phyloP scores from a whole-genome alignment of 768 basidiomycete genomes.

The Leucogyrophana mollusca region DNA sequence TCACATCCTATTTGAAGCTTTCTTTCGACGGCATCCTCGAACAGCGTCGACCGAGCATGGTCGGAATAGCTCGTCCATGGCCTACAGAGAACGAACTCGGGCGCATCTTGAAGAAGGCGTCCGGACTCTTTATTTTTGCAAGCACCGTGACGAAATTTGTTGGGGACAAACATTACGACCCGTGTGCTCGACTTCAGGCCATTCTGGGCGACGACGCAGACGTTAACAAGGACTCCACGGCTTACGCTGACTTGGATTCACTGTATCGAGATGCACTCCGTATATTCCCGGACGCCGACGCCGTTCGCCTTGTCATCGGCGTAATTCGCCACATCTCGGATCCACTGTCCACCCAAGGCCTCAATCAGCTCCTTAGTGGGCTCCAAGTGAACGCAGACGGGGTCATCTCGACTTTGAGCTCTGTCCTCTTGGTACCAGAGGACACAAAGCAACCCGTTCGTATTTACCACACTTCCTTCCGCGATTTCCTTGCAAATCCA shows the following conservation, averaged over 20 bases:
- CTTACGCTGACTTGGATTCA: constrained; percentile 13
- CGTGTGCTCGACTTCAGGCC: constrained; percentile 7
- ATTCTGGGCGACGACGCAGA: constrained; percentile 6
- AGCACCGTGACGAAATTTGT: constrained; percentile 26
- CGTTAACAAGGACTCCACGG: constrained; percentile 3
- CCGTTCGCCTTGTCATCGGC: constrained; percentile 9
- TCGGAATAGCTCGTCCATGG: constrained; percentile 15
- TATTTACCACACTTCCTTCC: constrained; percentile 20
- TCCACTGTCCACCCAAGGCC: constrained; percentile 13
- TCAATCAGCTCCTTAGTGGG: constrained; percentile 10
- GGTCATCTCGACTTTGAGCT: constrained; percentile 13
- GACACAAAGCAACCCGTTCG: constrained; percentile 10
- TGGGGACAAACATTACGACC: constrained; percentile 9
- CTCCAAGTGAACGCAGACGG: constrained; percentile 6
- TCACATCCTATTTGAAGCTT: constrained; percentile 18
- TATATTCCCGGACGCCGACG: constrained; percentile 10
- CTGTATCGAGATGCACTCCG: constrained; percentile 15
- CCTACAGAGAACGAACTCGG: constrained; percentile 20
- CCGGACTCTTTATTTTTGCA: constrained; percentile 27
- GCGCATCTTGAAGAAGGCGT: constrained; percentile 14
- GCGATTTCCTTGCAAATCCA: constrained; percentile 15
- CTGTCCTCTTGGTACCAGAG: constrained; percentile 13
- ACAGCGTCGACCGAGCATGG: constrained; percentile 11
- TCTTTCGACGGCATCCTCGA: constrained; percentile 17
- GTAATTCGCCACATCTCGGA: constrained; percentile 10